Evolutionary conservation across 305 asterid species (phyloP).

Genomic region (Fraxinus greggii): DNA sequence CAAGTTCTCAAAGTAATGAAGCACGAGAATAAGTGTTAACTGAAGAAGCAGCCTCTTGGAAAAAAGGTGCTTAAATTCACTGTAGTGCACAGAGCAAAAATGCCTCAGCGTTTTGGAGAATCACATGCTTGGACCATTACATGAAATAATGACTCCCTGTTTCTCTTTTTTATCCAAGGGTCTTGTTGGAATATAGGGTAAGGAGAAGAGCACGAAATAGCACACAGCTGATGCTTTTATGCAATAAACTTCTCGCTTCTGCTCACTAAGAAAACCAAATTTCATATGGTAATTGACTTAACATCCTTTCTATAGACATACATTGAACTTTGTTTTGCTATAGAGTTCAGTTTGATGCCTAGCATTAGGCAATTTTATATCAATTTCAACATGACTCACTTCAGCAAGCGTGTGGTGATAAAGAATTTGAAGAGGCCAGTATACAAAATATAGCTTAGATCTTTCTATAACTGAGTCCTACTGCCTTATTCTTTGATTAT

Average conservation of each 20-base stretch:
- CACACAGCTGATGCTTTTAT: background rate
- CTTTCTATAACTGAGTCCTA: background rate
- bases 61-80: background rate
- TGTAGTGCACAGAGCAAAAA: background rate
- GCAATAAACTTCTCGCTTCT: background rate
- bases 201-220: background rate
- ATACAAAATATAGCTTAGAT: background rate
- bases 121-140: background rate
- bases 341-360: background rate
- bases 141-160: background rate
- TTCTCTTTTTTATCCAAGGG: background rate
- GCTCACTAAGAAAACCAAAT: background rate
- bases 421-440: background rate
- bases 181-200: background rate
- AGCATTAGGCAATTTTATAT: background rate
- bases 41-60: background rate
- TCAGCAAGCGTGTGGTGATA: background rate
- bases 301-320: background rate
- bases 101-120: background rate
- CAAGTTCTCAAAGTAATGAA: background rate
- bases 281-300: background rate
- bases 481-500: background rate
- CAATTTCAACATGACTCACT: background rate
- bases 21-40: background rate
- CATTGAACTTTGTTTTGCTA: background rate